A percentile compares a stretch with the other conserved stretches of the same genome.
These are phyloP conservation scores for Trichoderma aggressivum DNA, from an alignment of 2,329 filamentous ascomycete genomes.

Conservation along the genomic window DNA sequence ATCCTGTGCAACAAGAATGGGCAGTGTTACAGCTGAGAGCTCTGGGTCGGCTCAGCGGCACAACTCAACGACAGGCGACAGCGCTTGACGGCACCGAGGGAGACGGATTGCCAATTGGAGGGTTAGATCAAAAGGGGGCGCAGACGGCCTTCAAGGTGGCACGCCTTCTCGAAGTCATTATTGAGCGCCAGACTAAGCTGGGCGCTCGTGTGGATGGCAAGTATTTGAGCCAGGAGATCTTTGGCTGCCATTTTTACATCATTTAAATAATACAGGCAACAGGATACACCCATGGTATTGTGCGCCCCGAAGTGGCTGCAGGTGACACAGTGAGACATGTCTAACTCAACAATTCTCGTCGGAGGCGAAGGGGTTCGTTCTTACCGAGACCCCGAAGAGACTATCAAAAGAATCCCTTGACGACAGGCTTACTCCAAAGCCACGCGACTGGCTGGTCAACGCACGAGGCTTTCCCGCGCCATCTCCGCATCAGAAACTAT, in stretches of 20 bases:
- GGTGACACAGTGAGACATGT: background rate
- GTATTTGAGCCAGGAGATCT: conserved; percentile 6
- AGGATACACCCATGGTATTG: background rate
- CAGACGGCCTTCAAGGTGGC: conserved; percentile 9
- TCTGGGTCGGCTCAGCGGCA: background rate
- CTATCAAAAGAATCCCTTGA: background rate
- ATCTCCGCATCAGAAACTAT: background rate
- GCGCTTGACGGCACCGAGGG: background rate
- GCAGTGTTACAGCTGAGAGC: background rate
- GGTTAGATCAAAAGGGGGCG: background rate
- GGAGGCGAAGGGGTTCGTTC: background rate
- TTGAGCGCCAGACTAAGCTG: conserved; percentile 2
- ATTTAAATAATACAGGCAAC: background rate
- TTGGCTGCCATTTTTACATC: conserved; percentile 5
- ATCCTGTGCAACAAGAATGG: conserved; percentile 4
- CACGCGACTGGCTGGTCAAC: background rate
- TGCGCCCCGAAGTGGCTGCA: background rate
- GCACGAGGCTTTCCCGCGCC: background rate
- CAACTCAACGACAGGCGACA: background rate
- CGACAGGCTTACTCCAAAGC: background rate
- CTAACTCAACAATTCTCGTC: background rate
- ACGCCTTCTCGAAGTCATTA: conserved; percentile 4
- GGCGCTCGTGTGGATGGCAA: conserved; percentile 4
- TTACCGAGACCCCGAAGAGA: background rate
- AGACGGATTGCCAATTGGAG: background rate